Base-by-base conservation (phyloP, 352 stramenopile genomes). In the Halophytophthora batemanensis region DNA sequence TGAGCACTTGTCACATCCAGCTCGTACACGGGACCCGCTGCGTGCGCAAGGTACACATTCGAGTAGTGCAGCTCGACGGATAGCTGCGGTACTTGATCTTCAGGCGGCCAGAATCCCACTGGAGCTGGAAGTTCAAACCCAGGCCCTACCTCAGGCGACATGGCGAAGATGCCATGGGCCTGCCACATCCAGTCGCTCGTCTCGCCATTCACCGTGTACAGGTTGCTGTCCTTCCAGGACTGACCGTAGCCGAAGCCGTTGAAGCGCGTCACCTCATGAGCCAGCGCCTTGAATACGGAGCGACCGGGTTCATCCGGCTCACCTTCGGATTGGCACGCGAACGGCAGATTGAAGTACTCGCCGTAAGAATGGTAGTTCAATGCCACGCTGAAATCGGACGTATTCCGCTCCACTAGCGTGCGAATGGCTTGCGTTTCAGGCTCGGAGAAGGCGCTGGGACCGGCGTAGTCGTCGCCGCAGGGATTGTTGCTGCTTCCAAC, bases 301-400 rank as follows among this genome's bases (percentile, higher is more conserved):
- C 74, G 56, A 31, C 76, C 64, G 0, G 58, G 39, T 6, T 50
- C 61, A 1, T 17, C 43, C 2, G 82, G 78, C 2, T 66, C 56
- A 10, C 81, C 80, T 42, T 79, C 61, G n/a, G 59, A 57, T 57
- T 93, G 62, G 42, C 84, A 94, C 19, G 84, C 84, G 52, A 90
- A 94, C 23, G 84, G 84, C 2, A 94, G 65, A 50, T 94, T 94
- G 41, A 94, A 75, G 35, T 84, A 91, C 39, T 76, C 69, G 17
- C 84, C 84, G n/a, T 87, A 93, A 23, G 84, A 90, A 39, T 94
- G 84, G 29, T 94, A 94, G 43, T 94, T 92, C 22, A 94, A 64
- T 15, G 74, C 82, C 5, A 78, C 72, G 12, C 63, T 68, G 39
- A 93, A 85, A 43, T 86, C 55, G 15, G 70, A 73, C 6, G 54